Conservation (phyloP, 306 rosid species). For the Glycine tomentella region DNA sequence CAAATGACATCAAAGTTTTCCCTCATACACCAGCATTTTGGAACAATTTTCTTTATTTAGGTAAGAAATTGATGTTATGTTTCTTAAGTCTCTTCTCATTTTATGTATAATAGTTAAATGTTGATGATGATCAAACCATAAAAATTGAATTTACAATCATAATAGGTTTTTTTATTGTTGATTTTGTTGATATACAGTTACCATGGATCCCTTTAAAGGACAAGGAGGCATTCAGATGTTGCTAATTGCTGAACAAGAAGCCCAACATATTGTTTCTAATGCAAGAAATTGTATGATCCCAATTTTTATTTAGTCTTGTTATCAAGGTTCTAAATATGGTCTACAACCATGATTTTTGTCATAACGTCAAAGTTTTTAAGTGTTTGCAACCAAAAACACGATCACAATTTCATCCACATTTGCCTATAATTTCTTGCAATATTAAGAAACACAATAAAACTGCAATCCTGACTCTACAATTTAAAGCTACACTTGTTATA, state of each 20-base stretch:
- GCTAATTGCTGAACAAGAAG: slow-evolving; percentile 86
- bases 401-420: neutral
- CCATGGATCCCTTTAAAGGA: slow-evolving; percentile 80
- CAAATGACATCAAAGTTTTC: slow-evolving; percentile 35
- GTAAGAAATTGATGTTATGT: slow-evolving; percentile 38
- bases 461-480: neutral
- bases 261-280: slow-evolving; percentile 68
- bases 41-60: slow-evolving; percentile 10
- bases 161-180: slow-evolving; percentile 14
- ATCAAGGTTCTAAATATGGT: neutral
- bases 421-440: neutral
- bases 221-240: slow-evolving; percentile 93
- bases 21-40: slow-evolving; percentile 11
- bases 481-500: no score
- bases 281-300: slow-evolving; percentile 75
- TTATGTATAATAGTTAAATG: neutral
- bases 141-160: neutral
- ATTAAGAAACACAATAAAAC: neutral
- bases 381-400: no score
- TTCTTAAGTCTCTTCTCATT: slow-evolving; percentile 21
- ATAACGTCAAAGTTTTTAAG: no score
- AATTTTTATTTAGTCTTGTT: no score
- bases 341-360: no score
- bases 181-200: slow-evolving; percentile 35
- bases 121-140: neutral